Conservation (phyloP, 139 green algal genomes). For the Volvox reticuliferus region DNA sequence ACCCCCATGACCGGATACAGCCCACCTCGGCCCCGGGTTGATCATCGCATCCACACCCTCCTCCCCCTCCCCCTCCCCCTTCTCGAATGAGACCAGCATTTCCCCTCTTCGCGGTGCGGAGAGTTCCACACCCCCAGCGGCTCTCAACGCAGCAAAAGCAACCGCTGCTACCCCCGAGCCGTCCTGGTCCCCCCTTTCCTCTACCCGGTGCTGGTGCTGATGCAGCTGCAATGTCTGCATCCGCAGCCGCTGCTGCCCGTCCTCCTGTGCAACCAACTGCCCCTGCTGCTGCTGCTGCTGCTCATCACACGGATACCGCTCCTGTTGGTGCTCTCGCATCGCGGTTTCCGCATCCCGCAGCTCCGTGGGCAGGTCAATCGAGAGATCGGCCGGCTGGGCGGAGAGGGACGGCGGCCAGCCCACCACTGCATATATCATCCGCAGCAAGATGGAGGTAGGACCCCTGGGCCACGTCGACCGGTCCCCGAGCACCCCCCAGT, state of each 20-base stretch:
- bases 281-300: not conserved
- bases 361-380: conserved; percentile 20
- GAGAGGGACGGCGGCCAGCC: conserved; percentile 47
- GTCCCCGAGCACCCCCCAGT: conserved; percentile 78
- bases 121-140: no score
- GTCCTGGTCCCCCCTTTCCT: not conserved
- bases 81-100: no score
- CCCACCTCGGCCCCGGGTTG: no score
- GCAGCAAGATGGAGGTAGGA: conserved; percentile 64
- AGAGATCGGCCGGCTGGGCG: conserved; percentile 27
- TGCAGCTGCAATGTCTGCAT: not conserved
- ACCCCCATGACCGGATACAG: not conserved
- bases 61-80: not conserved
- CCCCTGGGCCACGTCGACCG: conserved; percentile 69
- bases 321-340: not conserved
- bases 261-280: not conserved
- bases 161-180: not conserved
- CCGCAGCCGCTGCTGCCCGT: not conserved
- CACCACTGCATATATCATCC: conserved; percentile 57
- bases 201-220: not conserved
- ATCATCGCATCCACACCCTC: not conserved
- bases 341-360: not conserved
- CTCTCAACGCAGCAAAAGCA: no score
- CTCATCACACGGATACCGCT: not conserved
- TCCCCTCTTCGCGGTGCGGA: no score